Evolutionary conservation across 345 rosid species (phyloP), one percentile per base, ranked within the genome.

Genomic region (Populus pruinosa): DNA sequence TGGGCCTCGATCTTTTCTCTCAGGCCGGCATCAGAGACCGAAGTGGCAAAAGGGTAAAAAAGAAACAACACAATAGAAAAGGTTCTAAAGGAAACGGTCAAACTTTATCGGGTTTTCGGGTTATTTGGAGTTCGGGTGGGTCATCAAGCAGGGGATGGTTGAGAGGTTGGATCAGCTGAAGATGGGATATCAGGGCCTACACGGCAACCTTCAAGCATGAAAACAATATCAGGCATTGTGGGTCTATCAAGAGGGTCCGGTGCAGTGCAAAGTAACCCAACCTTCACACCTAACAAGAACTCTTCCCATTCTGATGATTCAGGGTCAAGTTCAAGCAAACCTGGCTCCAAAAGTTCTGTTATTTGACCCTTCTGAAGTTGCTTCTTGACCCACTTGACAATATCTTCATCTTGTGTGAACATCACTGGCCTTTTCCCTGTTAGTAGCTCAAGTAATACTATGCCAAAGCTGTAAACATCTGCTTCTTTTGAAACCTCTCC

Each of bases 251-350:
- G 88, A 21, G 97, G 98, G 81, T 93, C 96, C 0, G 92, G 88
- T 25, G 98, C 96, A 0, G 99, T 90, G 86, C 98, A 95, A 1
- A 95, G 90, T 17, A 95, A 85, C 69, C 97, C 99, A 0, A 95
- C 99, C 90, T 95, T 95, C 7, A 95, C 89, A 27, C 99, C 98
- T 18, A 95, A 87, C 69, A 95, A 80, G 75, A 95, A 93, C 83
- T 95, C 99, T 85, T 93, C 99, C 99, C 99, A 95, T 80, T 95
- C 99, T 0, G 99, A 93, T 50, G 98, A 91, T 77, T 95, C 99
- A 0, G 98, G 96, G 79, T 95, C 99, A 0, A 93, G 91, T 74
- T 95, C 98, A 5, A 95, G 93, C 78, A 95, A 78, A 0, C 99
- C 99, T 1, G 99, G 98, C 49, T 95, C 99, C 0, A 93, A 74